Conservation (phyloP, 2,329 filamentous ascomycete species). For the Meredithiella fracta region DNA sequence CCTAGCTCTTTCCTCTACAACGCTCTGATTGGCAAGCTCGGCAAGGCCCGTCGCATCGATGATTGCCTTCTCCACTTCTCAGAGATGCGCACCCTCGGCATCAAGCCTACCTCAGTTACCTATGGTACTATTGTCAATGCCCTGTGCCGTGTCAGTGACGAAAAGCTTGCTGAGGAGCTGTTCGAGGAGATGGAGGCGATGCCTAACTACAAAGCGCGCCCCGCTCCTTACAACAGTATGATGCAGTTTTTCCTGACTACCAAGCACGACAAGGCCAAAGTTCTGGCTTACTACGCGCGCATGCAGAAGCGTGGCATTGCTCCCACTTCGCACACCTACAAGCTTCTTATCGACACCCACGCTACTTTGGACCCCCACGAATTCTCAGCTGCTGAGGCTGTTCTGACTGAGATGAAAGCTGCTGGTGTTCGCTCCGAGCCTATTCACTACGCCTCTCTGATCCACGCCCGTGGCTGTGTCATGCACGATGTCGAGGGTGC, state of each 20-base stretch:
- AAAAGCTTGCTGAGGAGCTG: constrained; percentile 92
- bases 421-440: constrained; percentile 67
- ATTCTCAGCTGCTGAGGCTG: constrained; percentile 70
- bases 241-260: constrained; percentile 99
- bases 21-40: constrained; percentile 91
- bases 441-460: constrained; percentile 87
- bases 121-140: constrained; percentile 98
- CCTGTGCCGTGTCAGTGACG: constrained; percentile 88
- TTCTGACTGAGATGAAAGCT: constrained; percentile 61
- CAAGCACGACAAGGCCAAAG: constrained; percentile 89
- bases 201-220: constrained; percentile 96
- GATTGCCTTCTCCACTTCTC: constrained; percentile 97
- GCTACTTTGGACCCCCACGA: constrained; percentile 84
- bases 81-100: constrained; percentile 84
- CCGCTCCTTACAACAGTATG: constrained; percentile 96
- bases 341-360: constrained; percentile 88
- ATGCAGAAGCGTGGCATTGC: constrained; percentile 79
- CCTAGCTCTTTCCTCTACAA: constrained; percentile 97
- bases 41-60: constrained; percentile 92
- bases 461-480: constrained; percentile 90
- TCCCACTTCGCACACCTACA: constrained; percentile 91
- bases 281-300: constrained; percentile 83
- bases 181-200: constrained; percentile 99
- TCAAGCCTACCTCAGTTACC: constrained; percentile 91
- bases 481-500: constrained; percentile 81